phyloP scores from a whole-genome alignment of 2,329 filamentous ascomycete species.

The Trichoderma semiorbis region DNA sequence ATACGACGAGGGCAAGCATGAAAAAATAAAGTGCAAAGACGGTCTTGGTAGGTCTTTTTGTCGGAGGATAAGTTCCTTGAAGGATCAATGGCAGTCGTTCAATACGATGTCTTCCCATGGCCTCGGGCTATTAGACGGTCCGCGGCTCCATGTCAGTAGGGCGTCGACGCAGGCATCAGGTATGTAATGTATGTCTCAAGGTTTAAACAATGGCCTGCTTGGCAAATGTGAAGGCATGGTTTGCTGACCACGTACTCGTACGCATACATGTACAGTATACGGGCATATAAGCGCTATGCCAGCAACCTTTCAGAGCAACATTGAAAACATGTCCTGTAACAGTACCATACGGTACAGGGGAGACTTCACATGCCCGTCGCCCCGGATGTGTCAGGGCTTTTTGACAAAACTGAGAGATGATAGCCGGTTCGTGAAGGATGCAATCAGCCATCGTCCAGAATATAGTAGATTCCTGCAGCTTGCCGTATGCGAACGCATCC shows the following conservation, averaged over 20 bases:
- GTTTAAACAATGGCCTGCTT: background rate
- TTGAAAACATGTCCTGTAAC: background rate
- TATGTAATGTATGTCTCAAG: background rate
- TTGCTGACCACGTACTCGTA: background rate
- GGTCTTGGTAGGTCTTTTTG: background rate
- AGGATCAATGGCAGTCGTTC: background rate
- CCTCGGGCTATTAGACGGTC: background rate
- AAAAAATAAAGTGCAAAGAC: background rate
- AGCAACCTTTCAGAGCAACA: background rate
- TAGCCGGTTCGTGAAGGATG: background rate
- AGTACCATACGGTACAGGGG: background rate
- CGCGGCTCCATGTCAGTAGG: conserved; percentile 10
- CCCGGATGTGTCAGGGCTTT: background rate
- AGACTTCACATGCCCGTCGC: background rate
- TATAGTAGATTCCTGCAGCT: background rate
- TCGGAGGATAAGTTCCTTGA: conserved; percentile 10
- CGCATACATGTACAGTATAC: background rate
- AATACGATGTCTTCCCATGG: background rate
- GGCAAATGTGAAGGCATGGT: background rate
- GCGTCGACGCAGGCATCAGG: background rate
- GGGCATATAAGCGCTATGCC: background rate
- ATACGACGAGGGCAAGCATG: background rate
- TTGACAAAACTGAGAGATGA: conserved; percentile 4
- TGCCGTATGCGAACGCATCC: background rate
- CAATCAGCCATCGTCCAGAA: background rate